These are phyloP conservation scores for Penicillium dipodomyicola DNA, from an alignment of 495 filamentous ascomycete genomes.

Conservation along the genomic window DNA sequence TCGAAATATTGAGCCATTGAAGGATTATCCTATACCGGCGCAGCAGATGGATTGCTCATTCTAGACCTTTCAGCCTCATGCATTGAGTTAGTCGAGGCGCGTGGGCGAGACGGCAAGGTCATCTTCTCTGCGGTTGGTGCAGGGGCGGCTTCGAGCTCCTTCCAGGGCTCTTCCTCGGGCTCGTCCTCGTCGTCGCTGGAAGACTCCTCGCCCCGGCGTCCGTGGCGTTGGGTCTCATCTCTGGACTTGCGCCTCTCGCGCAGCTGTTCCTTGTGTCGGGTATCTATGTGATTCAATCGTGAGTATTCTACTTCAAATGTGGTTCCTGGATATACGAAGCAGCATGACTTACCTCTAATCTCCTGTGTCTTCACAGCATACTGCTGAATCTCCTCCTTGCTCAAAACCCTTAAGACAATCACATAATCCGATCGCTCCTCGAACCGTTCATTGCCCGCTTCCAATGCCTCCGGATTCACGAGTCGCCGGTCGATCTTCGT, in stretches of 20 bases:
- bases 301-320: slow-evolving; percentile 8
- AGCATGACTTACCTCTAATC: slow-evolving; percentile 61
- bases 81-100: slow-evolving; percentile 13
- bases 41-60: slow-evolving; percentile 13
- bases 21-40: slow-evolving; percentile 11
- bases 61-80: slow-evolving; percentile 14
- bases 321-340: not conserved
- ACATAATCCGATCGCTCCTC: slow-evolving; percentile 80
- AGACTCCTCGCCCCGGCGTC: slow-evolving; percentile 30
- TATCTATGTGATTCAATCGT: slow-evolving; percentile 25
- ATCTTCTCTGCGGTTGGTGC: slow-evolving; percentile 11
- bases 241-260: slow-evolving; percentile 36
- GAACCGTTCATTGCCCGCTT: slow-evolving; percentile 73
- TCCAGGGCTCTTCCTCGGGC: slow-evolving; percentile 32
- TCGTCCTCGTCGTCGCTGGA: slow-evolving; percentile 46
- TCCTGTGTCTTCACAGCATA: slow-evolving; percentile 72
- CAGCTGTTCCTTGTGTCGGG: slow-evolving; percentile 35
- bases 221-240: slow-evolving; percentile 35
- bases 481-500: slow-evolving; percentile 82
- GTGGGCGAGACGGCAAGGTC: slow-evolving; percentile 23
- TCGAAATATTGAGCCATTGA: not conserved
- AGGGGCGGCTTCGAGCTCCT: slow-evolving; percentile 36
- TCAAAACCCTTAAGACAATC: slow-evolving; percentile 77
- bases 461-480: slow-evolving; percentile 78
- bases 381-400: slow-evolving; percentile 76